These are phyloP conservation scores for Sphagnum contortum DNA, from an alignment of 225 moss, liverwort and hornwort genomes.

Conservation along the genomic window DNA sequence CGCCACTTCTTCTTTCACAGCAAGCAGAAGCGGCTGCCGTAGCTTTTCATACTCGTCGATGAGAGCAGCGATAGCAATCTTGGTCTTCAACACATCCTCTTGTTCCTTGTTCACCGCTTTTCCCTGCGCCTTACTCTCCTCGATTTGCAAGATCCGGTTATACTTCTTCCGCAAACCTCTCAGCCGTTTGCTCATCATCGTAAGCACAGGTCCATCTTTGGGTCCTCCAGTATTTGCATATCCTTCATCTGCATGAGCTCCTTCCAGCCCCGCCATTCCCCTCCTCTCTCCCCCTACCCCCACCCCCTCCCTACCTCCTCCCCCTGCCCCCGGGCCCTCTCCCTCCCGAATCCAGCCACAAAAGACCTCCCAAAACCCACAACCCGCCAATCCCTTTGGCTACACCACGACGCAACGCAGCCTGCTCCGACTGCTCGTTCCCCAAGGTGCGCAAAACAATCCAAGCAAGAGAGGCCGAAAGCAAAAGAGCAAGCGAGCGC, in stretches of 20 bases:
- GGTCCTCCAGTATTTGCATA: constrained; percentile 70
- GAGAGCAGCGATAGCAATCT: constrained; percentile 73
- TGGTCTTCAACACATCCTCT: constrained; percentile 75
- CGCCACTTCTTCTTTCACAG: constrained; percentile 71
- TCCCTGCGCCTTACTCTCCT: constrained; percentile 79
- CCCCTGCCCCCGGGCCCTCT: too few relatives aligned
- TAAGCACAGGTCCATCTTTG: constrained; percentile 85
- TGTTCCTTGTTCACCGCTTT: constrained; percentile 89
- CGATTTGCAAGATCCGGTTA: constrained; percentile 89
- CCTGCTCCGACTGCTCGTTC: too few relatives aligned
- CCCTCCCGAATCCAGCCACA: too few relatives aligned
- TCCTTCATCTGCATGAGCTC: constrained; percentile 83
- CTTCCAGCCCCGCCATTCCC: constrained; percentile 67
- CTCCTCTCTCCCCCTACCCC: too few relatives aligned
- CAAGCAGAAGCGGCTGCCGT: constrained; percentile 61
- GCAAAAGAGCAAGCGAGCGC: too few relatives aligned
- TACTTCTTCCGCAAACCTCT: constrained; percentile 80
- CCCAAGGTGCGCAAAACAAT: too few relatives aligned
- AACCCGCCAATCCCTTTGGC: too few relatives aligned
- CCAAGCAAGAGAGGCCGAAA: too few relatives aligned
- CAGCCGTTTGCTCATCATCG: constrained; percentile 96
- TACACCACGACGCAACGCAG: too few relatives aligned
- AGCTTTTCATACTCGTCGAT: constrained; percentile 95
- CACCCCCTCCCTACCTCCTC: too few relatives aligned
- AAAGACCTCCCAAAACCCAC: too few relatives aligned